Percentiles rank a stretch among this genome's conserved stretches.
Conservation (phyloP, 2,329 filamentous ascomycete genomes). For the Zasmidium angulare region DNA sequence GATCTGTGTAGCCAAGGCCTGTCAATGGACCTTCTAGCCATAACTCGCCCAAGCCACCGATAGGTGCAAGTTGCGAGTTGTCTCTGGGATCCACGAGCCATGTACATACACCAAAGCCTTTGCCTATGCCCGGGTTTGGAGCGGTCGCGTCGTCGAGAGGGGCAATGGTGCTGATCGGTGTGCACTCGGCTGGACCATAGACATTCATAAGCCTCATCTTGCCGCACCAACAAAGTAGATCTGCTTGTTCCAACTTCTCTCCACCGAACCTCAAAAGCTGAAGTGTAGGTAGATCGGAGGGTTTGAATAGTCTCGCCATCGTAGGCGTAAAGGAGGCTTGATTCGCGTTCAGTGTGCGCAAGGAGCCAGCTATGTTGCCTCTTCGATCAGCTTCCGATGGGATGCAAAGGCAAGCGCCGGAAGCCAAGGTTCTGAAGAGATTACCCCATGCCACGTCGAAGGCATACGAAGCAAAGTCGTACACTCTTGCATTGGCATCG, state of each 20-base stretch:
- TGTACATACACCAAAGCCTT: neutral
- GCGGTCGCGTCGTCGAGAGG: neutral
- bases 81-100: slow-evolving; percentile 3
- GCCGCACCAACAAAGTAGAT: neutral
- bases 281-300: neutral
- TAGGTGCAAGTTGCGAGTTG: neutral
- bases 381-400: slow-evolving; percentile 21
- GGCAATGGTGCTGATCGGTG: neutral
- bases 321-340: slow-evolving; percentile 9
- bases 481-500: slow-evolving; percentile 3
- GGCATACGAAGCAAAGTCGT: slow-evolving; percentile 22
- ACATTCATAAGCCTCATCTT: neutral
- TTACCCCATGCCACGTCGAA: slow-evolving; percentile 19
- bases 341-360: slow-evolving; percentile 7
- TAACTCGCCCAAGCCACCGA: slow-evolving; percentile 1
- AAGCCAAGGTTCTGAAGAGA: slow-evolving; percentile 7
- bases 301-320: neutral
- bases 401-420: slow-evolving; percentile 24
- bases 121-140: neutral
- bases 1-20: neutral
- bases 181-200: slow-evolving; percentile 5
- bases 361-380: slow-evolving; percentile 11
- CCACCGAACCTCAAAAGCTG: neutral
- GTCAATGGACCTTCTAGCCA: neutral
- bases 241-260: neutral